Conservation (phyloP, 2,329 filamentous ascomycete species). For the Cyclaneusma minus region DNA sequence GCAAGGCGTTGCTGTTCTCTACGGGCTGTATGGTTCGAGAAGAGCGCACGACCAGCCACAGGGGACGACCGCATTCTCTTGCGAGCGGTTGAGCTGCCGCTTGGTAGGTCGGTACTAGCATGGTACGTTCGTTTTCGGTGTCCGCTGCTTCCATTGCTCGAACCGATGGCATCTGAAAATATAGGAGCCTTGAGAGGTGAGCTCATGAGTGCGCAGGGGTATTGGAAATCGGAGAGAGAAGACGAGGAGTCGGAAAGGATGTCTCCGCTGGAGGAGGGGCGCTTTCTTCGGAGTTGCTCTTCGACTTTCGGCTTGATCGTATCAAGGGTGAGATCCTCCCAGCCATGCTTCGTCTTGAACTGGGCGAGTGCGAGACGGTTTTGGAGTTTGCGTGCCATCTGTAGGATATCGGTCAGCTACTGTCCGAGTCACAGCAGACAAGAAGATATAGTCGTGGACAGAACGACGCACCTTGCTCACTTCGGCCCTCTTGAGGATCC, state of each 20-base stretch:
- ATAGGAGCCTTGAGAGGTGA: conserved; percentile 71
- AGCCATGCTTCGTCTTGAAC: conserved; percentile 93
- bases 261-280: conserved; percentile 50
- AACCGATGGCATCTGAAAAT: conserved; percentile 69
- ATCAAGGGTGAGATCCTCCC: conserved; percentile 78
- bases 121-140: conserved; percentile 50
- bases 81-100: conserved; percentile 33
- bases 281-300: conserved; percentile 61
- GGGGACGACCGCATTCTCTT: conserved; percentile 60
- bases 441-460: no score
- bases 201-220: conserved; percentile 56
- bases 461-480: conserved; percentile 50
- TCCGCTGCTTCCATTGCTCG: conserved; percentile 50
- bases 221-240: conserved; percentile 56
- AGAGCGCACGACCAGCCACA: conserved; percentile 40
- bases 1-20: conserved; percentile 62
- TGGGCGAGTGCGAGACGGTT: conserved; percentile 89
- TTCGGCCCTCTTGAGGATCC: conserved; percentile 57
- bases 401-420: conserved; percentile 12
- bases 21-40: conserved; percentile 45
- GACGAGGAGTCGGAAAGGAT: conserved; percentile 78
- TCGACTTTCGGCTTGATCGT: conserved; percentile 74
- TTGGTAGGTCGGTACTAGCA: conserved; percentile 36
- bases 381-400: conserved; percentile 90
- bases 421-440: conserved; percentile 2